Evolutionary conservation across 495 filamentous ascomycete genomes (phyloP), one percentile per base, ranked within the genome.

Genomic region (Glonium stellatum): DNA sequence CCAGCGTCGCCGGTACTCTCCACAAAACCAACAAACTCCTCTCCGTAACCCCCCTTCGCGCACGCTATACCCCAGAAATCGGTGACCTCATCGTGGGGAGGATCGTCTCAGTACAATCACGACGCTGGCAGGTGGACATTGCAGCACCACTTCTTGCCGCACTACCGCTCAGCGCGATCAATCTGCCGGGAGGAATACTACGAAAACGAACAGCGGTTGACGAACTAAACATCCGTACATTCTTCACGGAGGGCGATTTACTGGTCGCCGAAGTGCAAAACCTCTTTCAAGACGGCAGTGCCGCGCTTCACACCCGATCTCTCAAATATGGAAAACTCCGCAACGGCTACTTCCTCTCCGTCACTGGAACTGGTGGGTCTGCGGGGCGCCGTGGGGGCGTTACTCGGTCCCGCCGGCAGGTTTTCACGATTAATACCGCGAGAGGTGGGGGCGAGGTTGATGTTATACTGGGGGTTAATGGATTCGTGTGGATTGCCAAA

Each of bases 21-120:
- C 83, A 85, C 52, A 91, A 90, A 63, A 96, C 91, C 58, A 98
- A 98, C 80, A 98, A 97, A 72, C 82, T 98, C 4, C 84, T 98
- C 51, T 95, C 89, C 35, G 87, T 98, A 42, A 80, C 82, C 2
- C 91, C 93, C 0, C 78, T 98, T 1, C 87, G 90, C 49, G 89
- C 93, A n/a, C 87, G 95, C 39, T 98, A 98, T 75, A 88, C 82
- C 0, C 93, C 93, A 27, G 90, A 96, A 71, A 95, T 98, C 61
- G 93, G 93, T 59, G 93, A 98, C 73, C 79, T 97, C 1, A 89
- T 98, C 4, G 85, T 98, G 5, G 95, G 93, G 41, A 85, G 93
- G 59, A 96, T 98, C 64, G 83, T 92, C 61, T 87, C 92, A 69
- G 93, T 97, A 15, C 90, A 96, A 68, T 82, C 85, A 6, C 84